These are phyloP conservation scores for Crassisporium funariophilum DNA, from an alignment of 768 basidiomycete species.

Conservation along the genomic window DNA sequence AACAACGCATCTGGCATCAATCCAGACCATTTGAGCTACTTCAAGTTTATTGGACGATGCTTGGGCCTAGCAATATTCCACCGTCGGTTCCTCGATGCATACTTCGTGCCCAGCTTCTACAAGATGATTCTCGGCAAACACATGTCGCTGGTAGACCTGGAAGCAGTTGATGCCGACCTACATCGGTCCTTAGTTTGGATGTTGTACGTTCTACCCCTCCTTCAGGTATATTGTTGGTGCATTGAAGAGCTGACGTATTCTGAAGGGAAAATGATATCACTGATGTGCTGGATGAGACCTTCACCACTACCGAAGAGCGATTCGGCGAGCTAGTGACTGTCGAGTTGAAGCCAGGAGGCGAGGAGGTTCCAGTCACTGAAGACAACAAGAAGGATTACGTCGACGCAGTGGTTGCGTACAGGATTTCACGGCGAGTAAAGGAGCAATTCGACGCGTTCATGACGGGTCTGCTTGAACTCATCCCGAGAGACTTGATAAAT, in stretches of 20 bases:
- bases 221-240: not conserved
- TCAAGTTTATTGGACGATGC: conserved; percentile 78
- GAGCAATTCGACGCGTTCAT: conserved; percentile 87
- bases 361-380: conserved; percentile 63
- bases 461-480: conserved; percentile 81
- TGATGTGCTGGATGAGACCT: conserved; percentile 72
- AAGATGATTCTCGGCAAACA: conserved; percentile 73
- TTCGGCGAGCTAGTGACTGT: conserved; percentile 73
- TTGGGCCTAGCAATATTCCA: conserved; percentile 80
- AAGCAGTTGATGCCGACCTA: conserved; percentile 68
- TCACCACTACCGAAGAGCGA: conserved; percentile 69
- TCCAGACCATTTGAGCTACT: conserved; percentile 77
- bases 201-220: conserved; percentile 50
- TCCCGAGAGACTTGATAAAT: conserved; percentile 80
- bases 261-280: conserved; percentile 78
- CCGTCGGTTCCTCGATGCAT: conserved; percentile 75
- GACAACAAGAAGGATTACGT: conserved; percentile 82
- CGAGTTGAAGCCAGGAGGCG: conserved; percentile 66
- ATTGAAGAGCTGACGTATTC: not conserved
- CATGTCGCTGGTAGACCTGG: conserved; percentile 63
- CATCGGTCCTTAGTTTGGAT: conserved; percentile 74
- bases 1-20: conserved; percentile 77
- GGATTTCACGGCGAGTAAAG: conserved; percentile 78
- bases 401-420: conserved; percentile 76
- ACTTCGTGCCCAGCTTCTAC: conserved; percentile 80